Conservation (phyloP, 148 eudicot species). For the Rhododendron williamsianum region DNA sequence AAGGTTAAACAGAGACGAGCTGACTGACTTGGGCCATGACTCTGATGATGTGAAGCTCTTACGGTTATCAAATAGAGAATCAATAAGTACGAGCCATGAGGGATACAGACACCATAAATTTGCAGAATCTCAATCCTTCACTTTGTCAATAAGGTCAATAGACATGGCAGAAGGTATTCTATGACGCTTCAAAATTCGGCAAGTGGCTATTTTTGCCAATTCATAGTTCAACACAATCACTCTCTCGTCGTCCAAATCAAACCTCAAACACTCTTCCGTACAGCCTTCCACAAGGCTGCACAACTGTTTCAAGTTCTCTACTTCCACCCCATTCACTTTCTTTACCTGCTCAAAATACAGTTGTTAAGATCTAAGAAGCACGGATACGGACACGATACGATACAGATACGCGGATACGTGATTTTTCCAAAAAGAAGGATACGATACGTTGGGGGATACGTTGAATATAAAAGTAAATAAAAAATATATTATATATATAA, state of each 20-base stretch:
- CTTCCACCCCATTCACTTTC: constrained; percentile 70
- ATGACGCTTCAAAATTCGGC: constrained; percentile 73
- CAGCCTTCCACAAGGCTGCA: constrained; percentile 69
- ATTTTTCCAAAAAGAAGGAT: too few relatives aligned
- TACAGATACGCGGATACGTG: too few relatives aligned
- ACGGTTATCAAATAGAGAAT: neutral
- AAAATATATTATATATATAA: too few relatives aligned
- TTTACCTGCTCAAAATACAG: constrained; percentile 51
- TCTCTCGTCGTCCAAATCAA: constrained; percentile 87
- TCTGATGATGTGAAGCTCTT: neutral
- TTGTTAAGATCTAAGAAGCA: neutral
- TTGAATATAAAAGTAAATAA: too few relatives aligned
- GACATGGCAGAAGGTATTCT: constrained; percentile 79
- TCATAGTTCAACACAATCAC: constrained; percentile 70
- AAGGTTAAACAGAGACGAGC: neutral
- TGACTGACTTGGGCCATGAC: neutral
- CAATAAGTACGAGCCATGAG: neutral
- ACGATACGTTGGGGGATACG: too few relatives aligned
- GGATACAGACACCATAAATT: neutral
- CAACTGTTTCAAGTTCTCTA: constrained; percentile 69
- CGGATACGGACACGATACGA: too few relatives aligned
- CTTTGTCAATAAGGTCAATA: constrained; percentile 43
- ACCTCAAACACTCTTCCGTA: constrained; percentile 52
- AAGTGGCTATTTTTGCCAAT: constrained; percentile 72
- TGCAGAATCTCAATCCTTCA: constrained; percentile 8